Percentiles rank a stretch among this genome's conserved stretches.
Evolutionary conservation across 768 basidiomycete species (phyloP).

Genomic region (Botryobasidium botryosum): DNA sequence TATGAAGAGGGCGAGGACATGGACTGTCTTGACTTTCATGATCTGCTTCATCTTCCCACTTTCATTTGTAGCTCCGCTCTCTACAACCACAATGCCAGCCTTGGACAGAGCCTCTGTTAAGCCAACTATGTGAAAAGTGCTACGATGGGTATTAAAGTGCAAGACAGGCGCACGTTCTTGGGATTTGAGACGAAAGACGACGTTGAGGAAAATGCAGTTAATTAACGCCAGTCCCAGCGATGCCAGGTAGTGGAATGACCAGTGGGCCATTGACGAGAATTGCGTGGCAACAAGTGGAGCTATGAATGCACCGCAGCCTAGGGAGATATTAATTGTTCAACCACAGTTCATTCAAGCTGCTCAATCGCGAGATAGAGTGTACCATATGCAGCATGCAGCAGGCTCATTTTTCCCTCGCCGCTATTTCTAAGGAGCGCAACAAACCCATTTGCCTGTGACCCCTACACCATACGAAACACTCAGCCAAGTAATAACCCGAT

Average conservation of each 20-base stretch:
- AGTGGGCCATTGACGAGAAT: slow-evolving; percentile 43
- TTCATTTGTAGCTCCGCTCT: too few relatives aligned
- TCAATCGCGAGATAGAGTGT: too few relatives aligned
- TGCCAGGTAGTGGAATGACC: slow-evolving; percentile 65
- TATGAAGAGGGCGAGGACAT: slow-evolving; percentile 44
- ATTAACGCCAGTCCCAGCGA: slow-evolving; percentile 48
- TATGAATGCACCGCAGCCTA: slow-evolving; percentile 25
- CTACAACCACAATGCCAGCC: slow-evolving; percentile 2
- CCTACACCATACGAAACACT: too few relatives aligned
- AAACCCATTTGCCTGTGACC: slow-evolving; percentile 57
- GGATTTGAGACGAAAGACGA: slow-evolving; percentile 19
- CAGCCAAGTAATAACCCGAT: too few relatives aligned
- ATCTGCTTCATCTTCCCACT: slow-evolving; percentile 24
- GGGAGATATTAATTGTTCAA: not conserved
- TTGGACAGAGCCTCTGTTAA: slow-evolving; percentile 2
- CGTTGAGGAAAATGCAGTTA: slow-evolving; percentile 14
- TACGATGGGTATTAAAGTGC: too few relatives aligned
- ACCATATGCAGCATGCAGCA: slow-evolving; percentile 53
- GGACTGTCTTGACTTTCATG: slow-evolving; percentile 34
- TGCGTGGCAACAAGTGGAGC: slow-evolving; percentile 69
- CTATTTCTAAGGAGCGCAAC: slow-evolving; percentile 42
- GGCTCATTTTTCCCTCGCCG: slow-evolving; percentile 46
- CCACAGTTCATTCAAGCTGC: too few relatives aligned
- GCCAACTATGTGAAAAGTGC: too few relatives aligned
- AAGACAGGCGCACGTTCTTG: slow-evolving; percentile 13